Evolutionary conservation across 352 stramenopile species (phyloP).

Genomic region (Globisporangium uncinulatum): DNA sequence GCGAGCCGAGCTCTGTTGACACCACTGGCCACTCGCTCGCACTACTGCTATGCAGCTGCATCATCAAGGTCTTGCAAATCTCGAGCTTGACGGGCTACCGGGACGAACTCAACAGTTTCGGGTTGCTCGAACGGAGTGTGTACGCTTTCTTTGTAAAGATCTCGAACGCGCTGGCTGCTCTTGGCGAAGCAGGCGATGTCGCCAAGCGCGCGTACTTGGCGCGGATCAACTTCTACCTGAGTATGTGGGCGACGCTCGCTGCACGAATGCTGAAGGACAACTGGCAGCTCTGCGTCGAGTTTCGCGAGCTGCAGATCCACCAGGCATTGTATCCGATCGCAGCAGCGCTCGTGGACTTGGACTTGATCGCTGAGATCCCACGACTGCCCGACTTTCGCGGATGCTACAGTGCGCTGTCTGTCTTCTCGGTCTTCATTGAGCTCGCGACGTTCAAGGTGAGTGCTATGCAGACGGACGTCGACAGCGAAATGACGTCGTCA

Average conservation of each 20-base stretch:
- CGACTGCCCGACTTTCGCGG: conserved; percentile 9
- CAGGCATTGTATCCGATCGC: conserved; percentile 52
- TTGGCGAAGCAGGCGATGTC: conserved; percentile 9
- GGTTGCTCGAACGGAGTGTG: conserved; percentile 57
- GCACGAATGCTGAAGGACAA: conserved; percentile 56
- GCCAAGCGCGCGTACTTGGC: conserved; percentile 17
- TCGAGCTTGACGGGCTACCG: conserved; percentile 26
- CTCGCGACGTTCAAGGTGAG: conserved; percentile 16
- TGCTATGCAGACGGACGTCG: not conserved
- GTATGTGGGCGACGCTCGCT: conserved; percentile 32
- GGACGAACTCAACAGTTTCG: conserved; percentile 46
- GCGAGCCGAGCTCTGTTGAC: not conserved
- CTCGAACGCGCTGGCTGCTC: conserved; percentile 26
- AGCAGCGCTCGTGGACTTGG: conserved; percentile 27
- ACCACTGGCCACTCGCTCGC: conserved; percentile 15
- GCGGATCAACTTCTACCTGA: conserved; percentile 28
- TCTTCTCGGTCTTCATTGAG: conserved; percentile 42
- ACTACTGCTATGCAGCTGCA: conserved; percentile 44
- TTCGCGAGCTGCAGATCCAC: conserved; percentile 49
- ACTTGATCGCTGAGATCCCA: conserved; percentile 19
- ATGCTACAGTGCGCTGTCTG: conserved; percentile 12
- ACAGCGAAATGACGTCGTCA: conserved; percentile 1
- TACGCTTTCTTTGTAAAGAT: conserved; percentile 50
- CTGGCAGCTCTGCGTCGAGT: conserved; percentile 30
- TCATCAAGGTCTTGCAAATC: conserved; percentile 57